Evolutionary conservation across 2,329 filamentous ascomycete genomes (phyloP).

Genomic region (Acephala macrosclerotiorum): DNA sequence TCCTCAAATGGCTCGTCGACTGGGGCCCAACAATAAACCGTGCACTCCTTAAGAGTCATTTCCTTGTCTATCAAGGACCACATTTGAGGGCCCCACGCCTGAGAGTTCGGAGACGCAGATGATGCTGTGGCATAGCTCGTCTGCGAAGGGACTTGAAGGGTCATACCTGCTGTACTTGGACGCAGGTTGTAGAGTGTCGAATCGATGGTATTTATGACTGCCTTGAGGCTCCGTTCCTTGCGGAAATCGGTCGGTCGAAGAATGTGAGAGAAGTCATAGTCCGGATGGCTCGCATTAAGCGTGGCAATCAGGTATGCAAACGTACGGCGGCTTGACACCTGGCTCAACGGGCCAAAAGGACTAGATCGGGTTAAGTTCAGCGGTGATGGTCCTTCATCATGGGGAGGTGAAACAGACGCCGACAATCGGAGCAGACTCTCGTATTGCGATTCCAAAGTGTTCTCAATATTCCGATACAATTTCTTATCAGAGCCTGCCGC

Average conservation of each 20-base stretch:
- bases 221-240: conserved; percentile 79
- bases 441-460: conserved; percentile 89
- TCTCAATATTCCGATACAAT: conserved; percentile 93
- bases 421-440: conserved; percentile 86
- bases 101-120: conserved; percentile 53
- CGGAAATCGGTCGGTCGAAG: conserved; percentile 90
- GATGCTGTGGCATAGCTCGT: conserved; percentile 47
- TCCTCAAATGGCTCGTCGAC: conserved; percentile 91
- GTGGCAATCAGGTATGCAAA: conserved; percentile 98
- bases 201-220: conserved; percentile 87
- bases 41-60: conserved; percentile 90
- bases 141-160: conserved; percentile 46
- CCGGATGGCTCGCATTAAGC: conserved; percentile 91
- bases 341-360: conserved; percentile 89
- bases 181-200: conserved; percentile 87
- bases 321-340: conserved; percentile 86
- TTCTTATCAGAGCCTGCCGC: conserved; percentile 96
- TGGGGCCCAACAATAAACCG: conserved; percentile 87
- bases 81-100: conserved; percentile 86
- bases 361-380: conserved; percentile 85
- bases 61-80: conserved; percentile 94
- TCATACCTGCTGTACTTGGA: conserved; percentile 60
- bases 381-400: conserved; percentile 69
- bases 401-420: conserved; percentile 84
- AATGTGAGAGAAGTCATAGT: conserved; percentile 97